A percentile compares a stretch with the other conserved stretches of the same genome.
These are phyloP conservation scores for Sanghuangporus sanghuang DNA, from an alignment of 1,284 basidiomycete genomes.

Conservation along the genomic window DNA sequence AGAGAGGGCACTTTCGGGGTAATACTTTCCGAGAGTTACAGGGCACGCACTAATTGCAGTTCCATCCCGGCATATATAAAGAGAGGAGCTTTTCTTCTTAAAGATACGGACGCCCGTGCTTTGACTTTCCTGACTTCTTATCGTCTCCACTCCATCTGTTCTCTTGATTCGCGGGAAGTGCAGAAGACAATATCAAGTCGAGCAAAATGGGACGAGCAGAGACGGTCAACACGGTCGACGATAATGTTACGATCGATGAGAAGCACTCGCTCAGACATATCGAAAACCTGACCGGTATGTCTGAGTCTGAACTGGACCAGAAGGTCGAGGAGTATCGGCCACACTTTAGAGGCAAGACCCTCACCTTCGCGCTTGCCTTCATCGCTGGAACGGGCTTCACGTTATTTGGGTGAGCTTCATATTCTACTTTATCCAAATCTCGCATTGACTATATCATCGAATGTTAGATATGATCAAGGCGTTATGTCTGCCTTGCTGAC, in stretches of 20 bases:
- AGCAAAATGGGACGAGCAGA: background rate
- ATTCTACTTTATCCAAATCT: background rate
- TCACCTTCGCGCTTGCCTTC: slow-evolving; percentile 44
- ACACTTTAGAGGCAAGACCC: slow-evolving; percentile 34
- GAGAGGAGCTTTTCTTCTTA: background rate
- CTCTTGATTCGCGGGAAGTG: background rate
- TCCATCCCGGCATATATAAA: background rate
- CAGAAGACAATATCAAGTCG: background rate
- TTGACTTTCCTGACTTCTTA: too few relatives aligned
- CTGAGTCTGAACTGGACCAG: background rate
- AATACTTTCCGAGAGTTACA: background rate
- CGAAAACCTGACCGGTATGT: slow-evolving; percentile 13
- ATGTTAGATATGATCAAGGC: slow-evolving; percentile 53
- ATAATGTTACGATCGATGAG: slow-evolving; percentile 8
- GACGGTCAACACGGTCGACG: slow-evolving; percentile 2
- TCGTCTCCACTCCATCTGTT: background rate
- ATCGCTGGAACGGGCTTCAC: slow-evolving; percentile 53
- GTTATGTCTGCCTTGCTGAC: slow-evolving; percentile 59
- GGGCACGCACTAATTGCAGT: background rate
- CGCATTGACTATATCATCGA: background rate
- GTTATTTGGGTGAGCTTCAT: slow-evolving; percentile 44
- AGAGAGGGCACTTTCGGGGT: background rate
- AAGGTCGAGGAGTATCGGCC: slow-evolving; percentile 24
- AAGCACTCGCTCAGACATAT: slow-evolving; percentile 11
- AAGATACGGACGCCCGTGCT: background rate